A percentile compares a stretch with the other conserved stretches of the same genome.
These are phyloP conservation scores for Blastocystis sp. DNA, from an alignment of 352 stramenopile genomes.

Conservation along the genomic window DNA sequence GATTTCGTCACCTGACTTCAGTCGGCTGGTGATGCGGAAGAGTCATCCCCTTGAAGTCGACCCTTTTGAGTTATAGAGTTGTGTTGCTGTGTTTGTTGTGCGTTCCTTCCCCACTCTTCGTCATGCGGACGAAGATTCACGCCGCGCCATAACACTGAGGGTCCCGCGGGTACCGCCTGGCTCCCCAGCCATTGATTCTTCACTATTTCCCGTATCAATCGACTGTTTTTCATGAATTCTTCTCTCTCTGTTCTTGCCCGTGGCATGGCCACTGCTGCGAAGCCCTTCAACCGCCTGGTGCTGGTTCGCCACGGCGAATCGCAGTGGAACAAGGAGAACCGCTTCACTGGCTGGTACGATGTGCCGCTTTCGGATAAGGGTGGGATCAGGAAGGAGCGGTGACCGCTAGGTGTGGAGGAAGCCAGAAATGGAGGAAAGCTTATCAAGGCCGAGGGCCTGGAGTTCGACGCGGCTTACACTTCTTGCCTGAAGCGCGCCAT, in stretches of 20 bases:
- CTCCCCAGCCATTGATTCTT: too few species aligned
- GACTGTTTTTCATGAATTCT: neutral
- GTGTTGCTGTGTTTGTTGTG: neutral
- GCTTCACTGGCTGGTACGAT: constrained; percentile 97
- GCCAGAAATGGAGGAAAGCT: constrained; percentile 88
- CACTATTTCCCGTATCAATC: too few species aligned
- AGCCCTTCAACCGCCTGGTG: constrained; percentile 51
- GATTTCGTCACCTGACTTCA: constrained; percentile 28
- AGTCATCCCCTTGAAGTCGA: neutral
- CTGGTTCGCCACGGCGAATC: constrained; percentile 48
- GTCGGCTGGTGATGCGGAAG: neutral
- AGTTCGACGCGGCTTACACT: constrained; percentile 90
- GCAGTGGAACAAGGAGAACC: constrained; percentile 94
- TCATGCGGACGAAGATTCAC: too few species aligned
- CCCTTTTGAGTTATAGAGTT: neutral
- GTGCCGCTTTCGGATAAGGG: constrained; percentile 77
- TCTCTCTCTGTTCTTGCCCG: neutral
- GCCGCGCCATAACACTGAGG: too few species aligned
- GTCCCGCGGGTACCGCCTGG: too few species aligned
- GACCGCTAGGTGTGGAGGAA: constrained; percentile 81
- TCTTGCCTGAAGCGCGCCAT: constrained; percentile 94
- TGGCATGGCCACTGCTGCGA: constrained; percentile 4
- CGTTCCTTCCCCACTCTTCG: too few species aligned
- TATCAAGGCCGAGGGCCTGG: constrained; percentile 85
- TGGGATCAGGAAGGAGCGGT: neutral